phyloP scores from a whole-genome alignment of 73 alveolate species.

The Paramecium primaurelia region DNA sequence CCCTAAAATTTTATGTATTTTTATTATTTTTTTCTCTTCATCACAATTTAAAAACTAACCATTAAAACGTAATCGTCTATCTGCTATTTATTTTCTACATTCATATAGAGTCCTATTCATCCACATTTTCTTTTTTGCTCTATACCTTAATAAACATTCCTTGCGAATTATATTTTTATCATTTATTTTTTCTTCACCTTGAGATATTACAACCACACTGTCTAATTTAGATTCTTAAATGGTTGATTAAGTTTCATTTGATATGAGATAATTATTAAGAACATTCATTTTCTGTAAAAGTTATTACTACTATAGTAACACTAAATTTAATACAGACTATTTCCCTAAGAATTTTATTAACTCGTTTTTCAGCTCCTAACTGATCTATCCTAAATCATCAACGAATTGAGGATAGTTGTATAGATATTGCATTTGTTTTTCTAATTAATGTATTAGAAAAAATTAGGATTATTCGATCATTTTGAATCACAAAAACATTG shows the following conservation, averaged over 20 bases:
- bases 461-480: not conserved
- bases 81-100: conserved; percentile 51
- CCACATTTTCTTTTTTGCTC: conserved; percentile 21
- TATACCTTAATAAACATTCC: conserved; percentile 40
- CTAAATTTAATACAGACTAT: not conserved
- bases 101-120: conserved; percentile 37
- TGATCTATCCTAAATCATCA: not conserved
- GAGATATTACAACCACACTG: not conserved
- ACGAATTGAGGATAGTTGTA: not conserved
- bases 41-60: conserved; percentile 43
- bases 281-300: not conserved
- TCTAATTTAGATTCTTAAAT: not conserved
- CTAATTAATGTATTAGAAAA: not conserved
- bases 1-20: not conserved
- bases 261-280: not conserved
- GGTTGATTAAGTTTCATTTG: not conserved
- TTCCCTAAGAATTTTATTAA: not conserved
- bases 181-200: not conserved
- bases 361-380: not conserved
- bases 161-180: not conserved
- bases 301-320: not conserved
- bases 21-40: conserved; percentile 39
- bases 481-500: not conserved
- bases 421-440: conserved; percentile 11
- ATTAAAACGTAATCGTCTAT: conserved; percentile 28